Evolutionary conservation across 768 basidiomycete genomes (phyloP).

Genomic region (Trametes punicea): DNA sequence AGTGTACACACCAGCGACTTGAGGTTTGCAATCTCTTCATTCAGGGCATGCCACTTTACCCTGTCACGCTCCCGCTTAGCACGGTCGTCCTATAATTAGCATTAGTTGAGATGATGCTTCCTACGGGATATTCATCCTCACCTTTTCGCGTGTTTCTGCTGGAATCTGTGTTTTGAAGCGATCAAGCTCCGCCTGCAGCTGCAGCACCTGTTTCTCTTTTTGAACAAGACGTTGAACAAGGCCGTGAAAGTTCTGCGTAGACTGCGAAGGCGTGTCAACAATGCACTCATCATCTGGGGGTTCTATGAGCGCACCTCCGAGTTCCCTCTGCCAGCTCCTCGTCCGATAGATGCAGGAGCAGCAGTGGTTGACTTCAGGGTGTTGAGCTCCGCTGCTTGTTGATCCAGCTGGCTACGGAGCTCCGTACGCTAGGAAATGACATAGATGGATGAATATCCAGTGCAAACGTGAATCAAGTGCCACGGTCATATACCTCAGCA

Average conservation of each 20-base stretch:
- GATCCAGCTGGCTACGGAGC: conserved; percentile 52
- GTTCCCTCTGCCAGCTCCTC: conserved; percentile 45
- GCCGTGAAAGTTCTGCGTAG: conserved; percentile 58
- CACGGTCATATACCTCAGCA: conserved; percentile 52
- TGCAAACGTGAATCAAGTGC: background rate
- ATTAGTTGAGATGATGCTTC: background rate
- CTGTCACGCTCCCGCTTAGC: conserved; percentile 74
- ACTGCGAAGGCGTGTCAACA: conserved; percentile 5
- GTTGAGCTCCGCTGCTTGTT: conserved; percentile 66
- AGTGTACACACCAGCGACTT: conserved; percentile 57
- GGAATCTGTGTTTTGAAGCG: conserved; percentile 57
- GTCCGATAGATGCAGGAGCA: conserved; percentile 37
- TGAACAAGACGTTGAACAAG: conserved; percentile 75
- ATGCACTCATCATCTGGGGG: background rate
- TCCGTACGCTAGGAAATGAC: conserved; percentile 41
- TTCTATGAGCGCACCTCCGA: conserved; percentile 46
- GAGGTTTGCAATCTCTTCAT: conserved; percentile 69
- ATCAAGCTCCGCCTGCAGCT: conserved; percentile 71
- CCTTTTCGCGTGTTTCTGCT: conserved; percentile 54
- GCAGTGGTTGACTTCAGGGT: conserved; percentile 54
- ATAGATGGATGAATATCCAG: background rate
- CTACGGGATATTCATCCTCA: conserved; percentile 32
- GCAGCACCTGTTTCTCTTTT: conserved; percentile 82
- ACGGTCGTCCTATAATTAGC: conserved; percentile 54
- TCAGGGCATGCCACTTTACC: conserved; percentile 65